These are phyloP conservation scores for Isoetes engelmannii DNA, from an alignment of 83 land plant species.

Conservation along the genomic window DNA sequence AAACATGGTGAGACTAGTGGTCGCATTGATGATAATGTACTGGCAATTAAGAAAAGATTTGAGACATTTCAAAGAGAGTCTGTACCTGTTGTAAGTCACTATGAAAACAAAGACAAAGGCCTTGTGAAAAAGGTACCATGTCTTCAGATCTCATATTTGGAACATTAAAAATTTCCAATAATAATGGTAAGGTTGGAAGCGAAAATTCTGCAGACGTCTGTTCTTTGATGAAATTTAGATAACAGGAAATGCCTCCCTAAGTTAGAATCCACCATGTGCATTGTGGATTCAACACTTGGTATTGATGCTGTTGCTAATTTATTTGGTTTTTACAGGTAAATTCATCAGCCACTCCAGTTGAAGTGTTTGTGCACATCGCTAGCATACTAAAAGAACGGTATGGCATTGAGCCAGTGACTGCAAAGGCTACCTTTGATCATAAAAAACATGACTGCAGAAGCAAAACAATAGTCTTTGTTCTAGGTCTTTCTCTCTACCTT, in stretches of 20 bases:
- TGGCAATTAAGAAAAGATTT: conserved; percentile 12
- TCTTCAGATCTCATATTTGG: neutral
- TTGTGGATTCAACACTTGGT: neutral
- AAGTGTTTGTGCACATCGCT: conserved; percentile 12
- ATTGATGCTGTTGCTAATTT: neutral
- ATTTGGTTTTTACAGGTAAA: neutral
- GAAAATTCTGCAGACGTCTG: neutral
- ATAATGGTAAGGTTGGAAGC: neutral
- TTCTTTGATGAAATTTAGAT: neutral
- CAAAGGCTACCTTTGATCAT: neutral
- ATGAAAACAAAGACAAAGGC: neutral
- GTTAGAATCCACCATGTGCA: neutral
- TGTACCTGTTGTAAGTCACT: neutral
- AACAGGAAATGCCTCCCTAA: neutral
- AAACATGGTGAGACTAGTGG: conserved; percentile 8
- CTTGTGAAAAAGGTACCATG: conserved; percentile 11
- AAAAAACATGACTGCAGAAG: conserved; percentile 17
- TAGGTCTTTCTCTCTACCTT: conserved; percentile 6
- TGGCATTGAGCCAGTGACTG: neutral
- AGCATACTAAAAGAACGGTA: conserved; percentile 11
- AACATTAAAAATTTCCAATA: neutral
- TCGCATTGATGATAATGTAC: conserved; percentile 11
- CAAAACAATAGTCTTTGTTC: conserved; percentile 3
- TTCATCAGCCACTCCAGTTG: conserved; percentile 1
- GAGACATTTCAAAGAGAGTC: conserved; percentile 10